These are phyloP conservation scores for Lotmaria passim DNA, from an alignment of 208 protist genomes.

Conservation along the genomic window DNA sequence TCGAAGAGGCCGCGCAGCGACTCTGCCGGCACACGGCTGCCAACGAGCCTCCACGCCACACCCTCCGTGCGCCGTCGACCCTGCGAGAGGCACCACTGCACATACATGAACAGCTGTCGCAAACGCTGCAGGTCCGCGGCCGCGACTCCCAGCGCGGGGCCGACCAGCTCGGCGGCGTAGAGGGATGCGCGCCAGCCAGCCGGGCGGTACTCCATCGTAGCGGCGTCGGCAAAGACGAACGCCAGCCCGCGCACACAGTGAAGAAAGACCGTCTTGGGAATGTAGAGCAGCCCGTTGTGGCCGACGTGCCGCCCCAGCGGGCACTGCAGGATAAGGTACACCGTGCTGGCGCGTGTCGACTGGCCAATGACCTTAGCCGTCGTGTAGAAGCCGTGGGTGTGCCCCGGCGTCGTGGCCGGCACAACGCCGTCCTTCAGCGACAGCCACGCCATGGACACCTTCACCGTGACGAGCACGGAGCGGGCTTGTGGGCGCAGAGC, in stretches of 20 bases:
- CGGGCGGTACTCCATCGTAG: constrained; percentile 26
- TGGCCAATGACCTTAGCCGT: constrained; percentile 81
- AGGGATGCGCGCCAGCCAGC: constrained; percentile 10
- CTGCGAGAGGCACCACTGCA: background rate
- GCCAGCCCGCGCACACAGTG: constrained; percentile 39
- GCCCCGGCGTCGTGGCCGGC: constrained; percentile 27
- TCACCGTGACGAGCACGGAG: constrained; percentile 62
- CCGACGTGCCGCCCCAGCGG: constrained; percentile 64
- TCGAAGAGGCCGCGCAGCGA: constrained; percentile 11
- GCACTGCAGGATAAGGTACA: constrained; percentile 76
- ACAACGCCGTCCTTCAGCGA: constrained; percentile 60
- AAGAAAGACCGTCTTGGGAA: constrained; percentile 69
- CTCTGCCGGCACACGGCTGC: background rate
- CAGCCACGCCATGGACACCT: constrained; percentile 72
- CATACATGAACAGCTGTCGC: constrained; percentile 14
- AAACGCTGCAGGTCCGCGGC: constrained; percentile 9
- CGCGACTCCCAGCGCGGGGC: constrained; percentile 9
- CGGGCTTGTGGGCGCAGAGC: constrained; percentile 68
- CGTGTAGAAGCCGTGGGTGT: constrained; percentile 66
- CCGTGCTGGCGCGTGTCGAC: constrained; percentile 51
- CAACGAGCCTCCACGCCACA: background rate
- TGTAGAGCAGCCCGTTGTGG: constrained; percentile 67
- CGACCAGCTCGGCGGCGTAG: constrained; percentile 25
- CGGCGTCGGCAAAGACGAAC: constrained; percentile 66
- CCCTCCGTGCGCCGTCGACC: background rate